phyloP scores from a whole-genome alignment of 2,329 filamentous ascomycete genomes.

The Penicillium sumatraense region DNA sequence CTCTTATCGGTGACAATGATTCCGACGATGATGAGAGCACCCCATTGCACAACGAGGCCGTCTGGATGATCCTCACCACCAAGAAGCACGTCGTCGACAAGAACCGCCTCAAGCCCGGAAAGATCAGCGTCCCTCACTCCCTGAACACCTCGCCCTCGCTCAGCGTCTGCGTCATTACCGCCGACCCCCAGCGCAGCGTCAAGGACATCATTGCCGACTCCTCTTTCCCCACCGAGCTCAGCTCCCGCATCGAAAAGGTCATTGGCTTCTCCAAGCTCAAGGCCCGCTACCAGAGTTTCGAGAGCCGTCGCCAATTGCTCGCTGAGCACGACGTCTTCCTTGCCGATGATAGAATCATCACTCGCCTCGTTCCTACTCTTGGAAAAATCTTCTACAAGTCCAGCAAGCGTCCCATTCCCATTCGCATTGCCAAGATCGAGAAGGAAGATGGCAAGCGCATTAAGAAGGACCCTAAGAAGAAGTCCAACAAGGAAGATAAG shows the following conservation, averaged over 20 bases:
- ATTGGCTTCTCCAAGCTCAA: constrained; percentile 86
- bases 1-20: constrained; percentile 55
- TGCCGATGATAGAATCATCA: constrained; percentile 82
- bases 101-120: constrained; percentile 79
- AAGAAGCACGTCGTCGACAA: constrained; percentile 74
- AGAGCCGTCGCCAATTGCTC: constrained; percentile 80
- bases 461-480: constrained; percentile 60
- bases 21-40: constrained; percentile 49
- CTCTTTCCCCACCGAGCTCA: constrained; percentile 69
- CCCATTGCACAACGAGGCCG: constrained; percentile 53
- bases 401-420: constrained; percentile 82
- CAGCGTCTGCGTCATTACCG: constrained; percentile 84
- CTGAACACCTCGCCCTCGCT: constrained; percentile 69
- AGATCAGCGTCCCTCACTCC: constrained; percentile 77
- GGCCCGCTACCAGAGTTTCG: constrained; percentile 86
- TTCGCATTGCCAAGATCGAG: constrained; percentile 69
- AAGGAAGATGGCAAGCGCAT: constrained; percentile 64
- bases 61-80: constrained; percentile 67
- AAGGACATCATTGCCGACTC: constrained; percentile 83
- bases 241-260: constrained; percentile 72
- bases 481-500: constrained; percentile 47
- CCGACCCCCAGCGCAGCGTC: constrained; percentile 80
- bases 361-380: constrained; percentile 73
- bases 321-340: constrained; percentile 92
- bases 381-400: constrained; percentile 95